phyloP scores from a whole-genome alignment of 306 rosid genomes.

The Quercus suber region DNA sequence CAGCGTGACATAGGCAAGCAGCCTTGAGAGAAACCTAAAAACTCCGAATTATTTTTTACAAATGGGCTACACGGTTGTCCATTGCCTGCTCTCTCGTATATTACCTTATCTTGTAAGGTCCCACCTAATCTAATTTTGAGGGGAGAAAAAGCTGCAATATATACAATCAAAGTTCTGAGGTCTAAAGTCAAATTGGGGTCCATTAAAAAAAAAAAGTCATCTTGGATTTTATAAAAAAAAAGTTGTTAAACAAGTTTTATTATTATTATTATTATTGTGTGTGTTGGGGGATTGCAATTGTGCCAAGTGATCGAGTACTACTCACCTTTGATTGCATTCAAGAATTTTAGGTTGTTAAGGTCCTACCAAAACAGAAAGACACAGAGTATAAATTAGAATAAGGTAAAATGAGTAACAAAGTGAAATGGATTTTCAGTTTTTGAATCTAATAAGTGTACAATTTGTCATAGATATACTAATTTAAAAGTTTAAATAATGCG shows the following conservation, averaged over 20 bases:
- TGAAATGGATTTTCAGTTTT: no score
- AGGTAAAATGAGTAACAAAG: not conserved
- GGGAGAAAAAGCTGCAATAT: conserved; percentile 80
- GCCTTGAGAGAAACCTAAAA: conserved; percentile 69
- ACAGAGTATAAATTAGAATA: not conserved
- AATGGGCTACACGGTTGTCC: conserved; percentile 53
- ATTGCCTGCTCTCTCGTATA: conserved; percentile 58
- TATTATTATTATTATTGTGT: no score
- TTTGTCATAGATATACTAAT: no score
- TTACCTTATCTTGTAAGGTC: conserved; percentile 70
- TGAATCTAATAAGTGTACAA: no score
- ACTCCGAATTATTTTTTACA: conserved; percentile 27
- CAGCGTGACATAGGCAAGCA: conserved; percentile 81
- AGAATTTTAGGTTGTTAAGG: conserved; percentile 54
- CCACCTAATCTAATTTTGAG: conserved; percentile 90
- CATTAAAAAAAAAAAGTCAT: no score
- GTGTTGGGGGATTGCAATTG: not conserved
- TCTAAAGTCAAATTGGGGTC: not conserved
- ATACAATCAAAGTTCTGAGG: conserved; percentile 17
- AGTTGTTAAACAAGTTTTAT: not conserved
- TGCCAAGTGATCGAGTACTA: not conserved
- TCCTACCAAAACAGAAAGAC: conserved; percentile 44
- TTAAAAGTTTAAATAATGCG: no score
- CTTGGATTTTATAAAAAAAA: not conserved
- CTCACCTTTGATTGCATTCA: conserved; percentile 85